A percentile compares a stretch with the other conserved stretches of the same genome.
These are phyloP conservation scores for Microglena sp. DNA, from an alignment of 139 green algal genomes.

Conservation along the genomic window DNA sequence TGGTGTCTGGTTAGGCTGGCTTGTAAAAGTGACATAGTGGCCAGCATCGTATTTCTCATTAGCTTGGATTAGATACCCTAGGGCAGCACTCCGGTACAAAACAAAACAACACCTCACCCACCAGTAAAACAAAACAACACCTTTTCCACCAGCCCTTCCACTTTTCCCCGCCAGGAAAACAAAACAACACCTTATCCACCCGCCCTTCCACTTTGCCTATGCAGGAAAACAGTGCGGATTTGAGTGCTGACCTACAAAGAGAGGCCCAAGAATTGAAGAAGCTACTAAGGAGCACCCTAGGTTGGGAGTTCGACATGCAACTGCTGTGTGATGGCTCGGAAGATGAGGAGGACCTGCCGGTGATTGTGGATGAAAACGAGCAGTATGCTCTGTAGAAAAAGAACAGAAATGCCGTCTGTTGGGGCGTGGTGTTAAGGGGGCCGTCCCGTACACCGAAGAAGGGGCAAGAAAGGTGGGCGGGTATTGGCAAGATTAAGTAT, in stretches of 20 bases:
- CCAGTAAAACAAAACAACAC: too few species aligned
- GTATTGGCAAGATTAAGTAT: too few species aligned
- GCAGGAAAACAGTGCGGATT: slow-evolving; percentile 11
- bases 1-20: too few species aligned
- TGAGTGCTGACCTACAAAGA: not conserved
- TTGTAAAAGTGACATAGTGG: too few species aligned
- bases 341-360: slow-evolving; percentile 10
- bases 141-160: not conserved
- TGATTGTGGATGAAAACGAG: slow-evolving; percentile 8
- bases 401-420: too few species aligned
- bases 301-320: slow-evolving; percentile 19
- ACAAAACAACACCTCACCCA: too few species aligned
- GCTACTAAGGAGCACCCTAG: slow-evolving; percentile 5
- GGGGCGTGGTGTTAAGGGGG: too few species aligned
- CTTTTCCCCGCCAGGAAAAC: not conserved
- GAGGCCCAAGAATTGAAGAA: slow-evolving; percentile 5
- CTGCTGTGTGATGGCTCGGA: not conserved
- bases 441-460: too few species aligned
- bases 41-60: too few species aligned
- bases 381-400: slow-evolving; percentile 1
- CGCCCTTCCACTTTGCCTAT: not conserved
- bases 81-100: too few species aligned
- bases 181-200: not conserved
- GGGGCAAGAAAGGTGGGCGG: too few species aligned
- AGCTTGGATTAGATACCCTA: too few species aligned